Conservation (phyloP, 2,329 filamentous ascomycete species). For the Xylariaceae sp. region DNA sequence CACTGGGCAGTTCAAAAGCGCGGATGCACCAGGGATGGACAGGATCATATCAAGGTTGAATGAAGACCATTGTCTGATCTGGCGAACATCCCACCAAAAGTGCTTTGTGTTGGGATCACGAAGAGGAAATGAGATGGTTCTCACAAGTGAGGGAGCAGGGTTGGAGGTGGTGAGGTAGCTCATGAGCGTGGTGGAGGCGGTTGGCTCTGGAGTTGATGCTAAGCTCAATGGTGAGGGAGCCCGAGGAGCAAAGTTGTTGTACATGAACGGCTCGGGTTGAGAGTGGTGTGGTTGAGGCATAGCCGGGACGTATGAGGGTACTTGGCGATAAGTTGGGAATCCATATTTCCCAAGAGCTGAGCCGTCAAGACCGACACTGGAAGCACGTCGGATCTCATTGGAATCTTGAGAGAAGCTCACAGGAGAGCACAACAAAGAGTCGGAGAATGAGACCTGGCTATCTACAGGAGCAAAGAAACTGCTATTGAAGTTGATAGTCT, state of each 20-base stretch:
- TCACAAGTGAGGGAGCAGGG: conserved; percentile 77
- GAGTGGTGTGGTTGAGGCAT: conserved; percentile 29
- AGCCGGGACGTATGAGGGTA: conserved; percentile 53
- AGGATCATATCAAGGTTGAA: conserved; percentile 73
- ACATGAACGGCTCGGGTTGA: conserved; percentile 44
- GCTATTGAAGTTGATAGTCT: conserved; percentile 41
- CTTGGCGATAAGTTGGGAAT: conserved; percentile 79
- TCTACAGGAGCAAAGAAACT: conserved; percentile 38
- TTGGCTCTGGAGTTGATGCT: conserved; percentile 41
- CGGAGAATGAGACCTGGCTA: conserved; percentile 32
- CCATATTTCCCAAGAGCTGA: conserved; percentile 65
- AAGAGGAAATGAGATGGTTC: conserved; percentile 67
- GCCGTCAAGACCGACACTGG: conserved; percentile 65
- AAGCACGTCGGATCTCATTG: conserved; percentile 54
- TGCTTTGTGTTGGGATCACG: conserved; percentile 69
- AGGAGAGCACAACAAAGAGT: conserved; percentile 64
- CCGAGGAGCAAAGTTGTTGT: conserved; percentile 45
- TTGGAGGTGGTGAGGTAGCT: conserved; percentile 76
- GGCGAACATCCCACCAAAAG: conserved; percentile 96
- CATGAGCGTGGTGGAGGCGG: conserved; percentile 65
- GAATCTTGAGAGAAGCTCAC: conserved; percentile 51
- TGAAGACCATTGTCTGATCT: conserved; percentile 75
- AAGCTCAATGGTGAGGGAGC: conserved; percentile 37
- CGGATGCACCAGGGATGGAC: conserved; percentile 66
- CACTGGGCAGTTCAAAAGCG: conserved; percentile 68